Conservation (phyloP, 495 filamentous ascomycete species). For the Neurospora sp. region DNA sequence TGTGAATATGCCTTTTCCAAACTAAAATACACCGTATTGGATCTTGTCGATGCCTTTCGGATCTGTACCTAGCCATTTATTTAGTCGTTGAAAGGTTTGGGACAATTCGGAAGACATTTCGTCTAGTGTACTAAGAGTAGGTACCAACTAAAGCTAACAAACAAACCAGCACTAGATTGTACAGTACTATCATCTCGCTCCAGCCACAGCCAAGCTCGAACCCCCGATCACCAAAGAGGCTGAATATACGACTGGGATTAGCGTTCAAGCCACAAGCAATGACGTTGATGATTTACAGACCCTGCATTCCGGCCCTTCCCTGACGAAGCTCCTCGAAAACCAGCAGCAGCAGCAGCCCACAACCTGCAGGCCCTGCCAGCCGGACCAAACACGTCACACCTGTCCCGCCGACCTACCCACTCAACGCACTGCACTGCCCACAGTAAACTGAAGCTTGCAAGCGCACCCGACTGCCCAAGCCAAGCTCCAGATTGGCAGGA, state of each 20-base stretch:
- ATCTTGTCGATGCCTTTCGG: too few species aligned
- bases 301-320: background rate
- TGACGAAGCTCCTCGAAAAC: background rate
- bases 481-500: background rate
- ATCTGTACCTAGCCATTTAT: too few species aligned
- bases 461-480: background rate
- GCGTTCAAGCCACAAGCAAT: background rate
- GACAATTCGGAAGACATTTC: too few species aligned
- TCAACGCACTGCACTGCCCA: background rate
- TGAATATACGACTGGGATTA: background rate
- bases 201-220: background rate
- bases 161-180: too few species aligned
- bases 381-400: slow-evolving; percentile 24
- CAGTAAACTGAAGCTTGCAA: background rate
- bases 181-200: background rate
- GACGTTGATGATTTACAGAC: slow-evolving; percentile 1
- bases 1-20: too few species aligned
- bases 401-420: background rate
- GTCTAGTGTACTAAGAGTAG: too few species aligned
- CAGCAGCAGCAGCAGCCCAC: slow-evolving; percentile 17
- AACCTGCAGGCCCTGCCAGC: background rate
- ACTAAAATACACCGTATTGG: too few species aligned
- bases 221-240: background rate
- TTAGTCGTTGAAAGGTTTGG: too few species aligned
- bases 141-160: too few species aligned